Percentiles rank a stretch among this genome's conserved stretches.
These are phyloP conservation scores for Theobroma cacao DNA, from an alignment of 345 rosid genomes.

Conservation along the genomic window DNA sequence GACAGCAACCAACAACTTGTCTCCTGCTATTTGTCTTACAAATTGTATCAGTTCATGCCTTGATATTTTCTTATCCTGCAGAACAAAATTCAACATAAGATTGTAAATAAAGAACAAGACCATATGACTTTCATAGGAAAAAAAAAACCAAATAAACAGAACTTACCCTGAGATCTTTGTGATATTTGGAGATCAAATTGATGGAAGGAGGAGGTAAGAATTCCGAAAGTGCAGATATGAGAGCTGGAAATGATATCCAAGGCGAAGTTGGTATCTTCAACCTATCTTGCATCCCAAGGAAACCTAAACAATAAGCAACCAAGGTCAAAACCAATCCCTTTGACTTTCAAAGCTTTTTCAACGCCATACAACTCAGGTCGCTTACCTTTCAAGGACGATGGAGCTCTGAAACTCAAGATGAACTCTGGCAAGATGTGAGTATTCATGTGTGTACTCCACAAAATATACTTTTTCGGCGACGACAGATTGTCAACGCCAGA, in stretches of 20 bases:
- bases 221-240: conserved; percentile 57
- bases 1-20: conserved; percentile 57
- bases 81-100: conserved; percentile 11
- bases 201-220: conserved; percentile 43
- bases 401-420: conserved; percentile 56
- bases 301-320: conserved; percentile 26
- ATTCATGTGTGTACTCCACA: conserved; percentile 75
- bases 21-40: conserved; percentile 67
- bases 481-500: conserved; percentile 57
- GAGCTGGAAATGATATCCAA: conserved; percentile 71
- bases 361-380: background rate
- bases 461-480: conserved; percentile 55
- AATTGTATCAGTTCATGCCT: conserved; percentile 54
- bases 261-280: conserved; percentile 56
- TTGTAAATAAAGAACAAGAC: background rate
- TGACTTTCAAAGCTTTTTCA: background rate
- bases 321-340: conserved; percentile 4
- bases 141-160: background rate
- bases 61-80: conserved; percentile 66
- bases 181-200: conserved; percentile 43
- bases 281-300: conserved; percentile 19
- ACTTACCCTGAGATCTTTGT: conserved; percentile 51
- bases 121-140: background rate
- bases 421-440: conserved; percentile 70
- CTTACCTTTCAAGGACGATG: conserved; percentile 45